These are phyloP conservation scores for Sedum album DNA, from an alignment of 164 flowering plant species.

Conservation along the genomic window DNA sequence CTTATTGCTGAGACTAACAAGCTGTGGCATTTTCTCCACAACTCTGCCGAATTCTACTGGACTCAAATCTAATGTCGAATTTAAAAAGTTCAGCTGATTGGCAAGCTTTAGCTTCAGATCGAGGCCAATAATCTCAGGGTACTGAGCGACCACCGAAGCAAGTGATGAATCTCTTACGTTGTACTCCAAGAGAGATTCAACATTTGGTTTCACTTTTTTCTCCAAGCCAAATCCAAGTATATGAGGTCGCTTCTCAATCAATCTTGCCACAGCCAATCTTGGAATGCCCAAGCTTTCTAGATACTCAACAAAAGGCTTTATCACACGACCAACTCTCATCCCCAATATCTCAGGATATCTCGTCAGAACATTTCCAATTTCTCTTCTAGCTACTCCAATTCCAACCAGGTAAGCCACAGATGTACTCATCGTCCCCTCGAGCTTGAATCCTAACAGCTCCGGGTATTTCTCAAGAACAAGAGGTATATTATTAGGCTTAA, in stretches of 20 bases:
- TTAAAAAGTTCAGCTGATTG: constrained; percentile 38
- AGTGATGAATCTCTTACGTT: constrained; percentile 43
- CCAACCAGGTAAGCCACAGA: constrained; percentile 95
- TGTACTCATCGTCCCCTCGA: constrained; percentile 98
- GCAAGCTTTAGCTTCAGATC: constrained; percentile 59
- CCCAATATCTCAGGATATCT: constrained; percentile 81
- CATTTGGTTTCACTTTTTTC: constrained; percentile 64
- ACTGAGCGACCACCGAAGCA: constrained; percentile 65
- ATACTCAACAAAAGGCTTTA: constrained; percentile 88
- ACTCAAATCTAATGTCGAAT: constrained; percentile 32
- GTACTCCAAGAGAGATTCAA: constrained; percentile 47
- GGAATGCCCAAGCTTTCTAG: constrained; percentile 74
- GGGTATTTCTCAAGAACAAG: constrained; percentile 81
- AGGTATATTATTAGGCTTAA: constrained; percentile 68
- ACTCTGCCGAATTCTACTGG: constrained; percentile 56
- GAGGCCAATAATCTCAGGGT: constrained; percentile 84
- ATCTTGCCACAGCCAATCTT: constrained; percentile 65
- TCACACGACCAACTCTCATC: constrained; percentile 85
- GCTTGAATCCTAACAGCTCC: constrained; percentile 86
- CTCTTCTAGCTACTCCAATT: constrained; percentile 89
- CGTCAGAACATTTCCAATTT: constrained; percentile 64
- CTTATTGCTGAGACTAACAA: constrained; percentile 53
- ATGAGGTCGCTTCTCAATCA: constrained; percentile 78
- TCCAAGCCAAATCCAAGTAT: constrained; percentile 77
- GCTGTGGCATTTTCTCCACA: constrained; percentile 89